Base-by-base conservation (phyloP, 2,329 filamentous ascomycete genomes). In the Exophiala phaeomuriformis region DNA sequence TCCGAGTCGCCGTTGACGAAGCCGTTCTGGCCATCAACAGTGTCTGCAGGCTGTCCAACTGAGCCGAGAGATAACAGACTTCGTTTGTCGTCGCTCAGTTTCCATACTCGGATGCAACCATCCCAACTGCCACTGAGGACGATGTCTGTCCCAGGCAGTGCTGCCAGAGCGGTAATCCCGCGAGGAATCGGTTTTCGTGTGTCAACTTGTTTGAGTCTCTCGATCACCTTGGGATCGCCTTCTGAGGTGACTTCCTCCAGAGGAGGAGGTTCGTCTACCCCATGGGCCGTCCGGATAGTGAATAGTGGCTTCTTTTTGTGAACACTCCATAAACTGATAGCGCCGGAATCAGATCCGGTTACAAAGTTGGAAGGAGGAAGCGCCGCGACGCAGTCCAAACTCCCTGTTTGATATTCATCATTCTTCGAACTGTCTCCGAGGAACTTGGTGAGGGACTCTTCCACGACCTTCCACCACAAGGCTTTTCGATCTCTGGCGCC, bases 121-220 rank as follows among this genome's bases (percentile, higher is more conserved):
- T 95, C 93, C 90, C 91, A 98, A 70, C 89, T 95, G 32, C 91
- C 93, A 61, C 84, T 94, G 47, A 98, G 76, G 52, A 98, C 82
- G 47, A 95, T 75, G 65, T 98, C 90, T 3, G 89, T 91, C 68
- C 90, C 96, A 0, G 93, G 91, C 46, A 98, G 78, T 0, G 88
- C 86, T 46, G 84, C 78, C 41, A 98, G 75, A 4, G 91, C 90
- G 1, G 93, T 98, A 68, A 98, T 93, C 79, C 87, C 94, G 66
- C 91, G 79, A 3, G 93, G 88, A 55, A 61, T 84, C 80, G 1
- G 84, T 81, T 27, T 79, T 72, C 41, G 85, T 76, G 44, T 85
- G 74, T 68, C 69, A 65, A 65, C 69, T 56, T 68, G 70, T 54
- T 64, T 67, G 61, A 68, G 70, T 57, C 63, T 67, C 42, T 72